Evolutionary conservation across 1,139 yeast genomes (phyloP), one percentile per base, ranked within the genome.

Genomic region (Hansenula anomala): DNA sequence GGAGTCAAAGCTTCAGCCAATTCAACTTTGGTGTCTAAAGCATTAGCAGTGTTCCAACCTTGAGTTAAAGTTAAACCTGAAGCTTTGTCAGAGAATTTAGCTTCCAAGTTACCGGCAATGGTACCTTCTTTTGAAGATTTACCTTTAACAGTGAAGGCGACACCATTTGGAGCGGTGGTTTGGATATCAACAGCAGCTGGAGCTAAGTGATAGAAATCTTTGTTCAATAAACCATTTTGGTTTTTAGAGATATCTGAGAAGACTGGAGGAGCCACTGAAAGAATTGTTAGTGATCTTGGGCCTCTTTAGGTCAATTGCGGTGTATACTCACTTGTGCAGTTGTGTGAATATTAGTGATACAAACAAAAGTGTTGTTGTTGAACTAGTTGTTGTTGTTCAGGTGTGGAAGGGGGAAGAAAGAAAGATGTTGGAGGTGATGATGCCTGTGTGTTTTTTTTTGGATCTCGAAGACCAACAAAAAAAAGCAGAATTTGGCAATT

Each of bases 21-120:
- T 74, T 90, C 97, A 57, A 92, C 77, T 78, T 88, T 90, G 71
- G 97, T 87, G 75, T 80, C 85, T 63, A 92, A 74, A 52, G 85
- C 77, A 68, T 92, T 92, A 66, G 95, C 84, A 56, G 95, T 87
- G 73, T 89, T 83, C 97, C 97, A 90, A 60, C 96, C 96, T 74
- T 92, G 97, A 55, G 96, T 88, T 61, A 92, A 73, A 53, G 97
- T 81, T 62, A 92, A 75, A 51, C 97, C 97, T 50, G 95, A 75
- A 49, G 90, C 77, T 77, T 89, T 89, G 79, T 94, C 98, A 49
- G 86, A 71, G 75, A 84, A 87, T 75, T 87, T 88, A 58, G 95
- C 87, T 69, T 92, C 97, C 46, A 92, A 73, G 60, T 86, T 80
- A 56, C 96, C 96, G 51, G 90, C 80, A 58, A 94, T 80, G 57